A percentile compares a stretch with the other conserved stretches of the same genome.
Conservation (phyloP, 805 yeast genomes). For the Kodamaea neixiangensis region DNA sequence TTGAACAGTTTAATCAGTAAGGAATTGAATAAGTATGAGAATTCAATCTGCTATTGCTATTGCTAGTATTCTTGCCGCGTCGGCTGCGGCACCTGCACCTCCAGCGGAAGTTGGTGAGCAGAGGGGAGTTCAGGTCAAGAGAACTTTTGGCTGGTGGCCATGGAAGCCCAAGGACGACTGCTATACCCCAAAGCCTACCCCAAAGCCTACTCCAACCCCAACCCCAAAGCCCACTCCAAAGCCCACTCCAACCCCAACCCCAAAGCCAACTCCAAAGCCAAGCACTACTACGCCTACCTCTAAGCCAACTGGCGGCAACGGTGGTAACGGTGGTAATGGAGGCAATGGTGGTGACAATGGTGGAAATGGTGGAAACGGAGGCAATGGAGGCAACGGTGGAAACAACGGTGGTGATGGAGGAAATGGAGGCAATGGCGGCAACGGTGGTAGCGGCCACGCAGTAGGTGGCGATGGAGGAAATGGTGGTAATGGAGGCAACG, state of each 20-base stretch:
- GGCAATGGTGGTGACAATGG: background rate
- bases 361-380: background rate
- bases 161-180: background rate
- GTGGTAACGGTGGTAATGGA: background rate
- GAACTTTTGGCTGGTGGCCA: conserved; percentile 1
- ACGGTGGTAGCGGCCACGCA: background rate
- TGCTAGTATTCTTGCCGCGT: conserved; percentile 1
- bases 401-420: background rate
- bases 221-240: background rate
- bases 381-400: background rate
- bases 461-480: no score
- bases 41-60: conserved; percentile 4
- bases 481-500: background rate
- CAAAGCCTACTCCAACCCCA: background rate
- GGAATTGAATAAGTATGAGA: conserved; percentile 1
- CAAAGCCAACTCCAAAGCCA: conserved; percentile 1
- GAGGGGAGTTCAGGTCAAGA: background rate
- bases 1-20: background rate
- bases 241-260: background rate
- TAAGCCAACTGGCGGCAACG: background rate
- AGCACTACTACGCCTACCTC: background rate
- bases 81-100: conserved; percentile 4
- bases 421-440: background rate
- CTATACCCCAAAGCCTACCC: background rate
- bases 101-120: background rate